Evolutionary conservation across 768 basidiomycete genomes (phyloP), one percentile per base, ranked within the genome.

Genomic region (Leccinum incarnatum): DNA sequence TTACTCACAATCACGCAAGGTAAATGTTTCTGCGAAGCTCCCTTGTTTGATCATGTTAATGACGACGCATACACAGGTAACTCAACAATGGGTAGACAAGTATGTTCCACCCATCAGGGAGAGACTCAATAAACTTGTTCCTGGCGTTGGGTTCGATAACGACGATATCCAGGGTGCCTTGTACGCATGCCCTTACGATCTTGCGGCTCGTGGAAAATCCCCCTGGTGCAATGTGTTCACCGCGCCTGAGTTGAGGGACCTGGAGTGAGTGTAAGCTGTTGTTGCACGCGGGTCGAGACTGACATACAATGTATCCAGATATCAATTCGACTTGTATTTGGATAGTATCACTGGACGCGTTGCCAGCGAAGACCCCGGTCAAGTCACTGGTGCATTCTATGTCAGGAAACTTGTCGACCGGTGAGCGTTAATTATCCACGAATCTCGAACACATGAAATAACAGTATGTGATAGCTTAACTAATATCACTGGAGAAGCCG

Each of bases 141-240:
- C 75, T 0, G 73, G 65, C 0, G 66, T 77, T n/a, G 61, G 59
- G 36, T 68, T 79, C 29, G 64, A 70, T 11, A 30, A 61, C 6
- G 60, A 70, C 40, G 69, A 75, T 60, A 63, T 69, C 12, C 76
- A 65, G 37, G 78, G 78, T 29, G 76, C 76, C 54, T 68, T 79
- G 52, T 78, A 74, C 53, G 77, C 76, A 19, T 77, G 76, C 53
- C 72, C 77, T 34, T 79, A 76, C 51, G 78, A 78, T 57, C 66
- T 75, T 40, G 78, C 77, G 2, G 72, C 75, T 19, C 61, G 65
- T 53, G 60, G 66, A 19, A 51, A 50, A 19, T 74, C 78, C 29
- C 75, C 78, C 1, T 78, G 77, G 78, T 78, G 76, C 54, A 64
- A 64, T n/a, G 74, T 72, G 53, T 79, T 80, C 66, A 61, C 66